phyloP scores from a whole-genome alignment of 352 stramenopile species.

The Pythium dissimile region DNA sequence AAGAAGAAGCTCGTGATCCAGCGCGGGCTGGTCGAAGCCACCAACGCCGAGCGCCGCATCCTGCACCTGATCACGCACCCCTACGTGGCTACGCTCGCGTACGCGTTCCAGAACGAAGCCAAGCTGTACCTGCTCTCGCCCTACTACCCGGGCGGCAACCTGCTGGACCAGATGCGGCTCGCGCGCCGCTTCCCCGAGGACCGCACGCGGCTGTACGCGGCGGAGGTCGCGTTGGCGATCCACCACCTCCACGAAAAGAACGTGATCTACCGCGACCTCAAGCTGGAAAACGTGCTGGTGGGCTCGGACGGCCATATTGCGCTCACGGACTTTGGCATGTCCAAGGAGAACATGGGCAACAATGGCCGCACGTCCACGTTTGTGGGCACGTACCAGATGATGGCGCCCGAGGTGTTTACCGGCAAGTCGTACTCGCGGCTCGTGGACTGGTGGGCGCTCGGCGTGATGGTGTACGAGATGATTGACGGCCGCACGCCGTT shows the following conservation, averaged over 20 bases:
- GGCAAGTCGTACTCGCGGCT: constrained; percentile 86
- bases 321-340: constrained; percentile 99
- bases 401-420: constrained; percentile 88
- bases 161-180: constrained; percentile 91
- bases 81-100: constrained; percentile 95
- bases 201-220: constrained; percentile 93
- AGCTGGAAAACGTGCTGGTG: constrained; percentile 98
- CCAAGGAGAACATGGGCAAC: constrained; percentile 96
- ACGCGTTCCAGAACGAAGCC: constrained; percentile 88
- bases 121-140: constrained; percentile 91
- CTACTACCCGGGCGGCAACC: constrained; percentile 96
- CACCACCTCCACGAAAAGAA: constrained; percentile 90
- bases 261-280: constrained; percentile 98
- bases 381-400: constrained; percentile 92
- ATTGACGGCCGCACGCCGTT: constrained; percentile 85
- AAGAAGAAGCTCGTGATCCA: constrained; percentile 87
- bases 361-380: constrained; percentile 82
- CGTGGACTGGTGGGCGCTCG: constrained; percentile 88
- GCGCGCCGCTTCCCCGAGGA: constrained; percentile 91
- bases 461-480: constrained; percentile 89
- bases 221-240: constrained; percentile 96
- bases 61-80: constrained; percentile 93
- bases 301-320: constrained; percentile 95
- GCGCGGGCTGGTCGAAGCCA: constrained; percentile 87
- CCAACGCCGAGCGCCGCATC: constrained; percentile 88